Evolutionary conservation across 331 rosid species (phyloP).

Genomic region (Quercus phellos): DNA sequence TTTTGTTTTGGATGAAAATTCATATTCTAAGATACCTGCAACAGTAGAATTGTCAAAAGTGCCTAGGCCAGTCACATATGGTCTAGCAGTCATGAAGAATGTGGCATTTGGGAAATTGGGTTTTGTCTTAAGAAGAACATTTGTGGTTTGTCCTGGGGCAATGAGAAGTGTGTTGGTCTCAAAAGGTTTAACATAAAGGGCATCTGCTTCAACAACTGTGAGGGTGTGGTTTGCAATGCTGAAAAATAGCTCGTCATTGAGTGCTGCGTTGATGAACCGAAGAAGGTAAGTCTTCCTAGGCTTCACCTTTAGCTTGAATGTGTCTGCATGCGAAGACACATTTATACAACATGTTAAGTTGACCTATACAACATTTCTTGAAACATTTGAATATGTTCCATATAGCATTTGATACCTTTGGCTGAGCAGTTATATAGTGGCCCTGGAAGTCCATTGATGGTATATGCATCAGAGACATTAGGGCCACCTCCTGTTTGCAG

Average conservation of each 20-base stretch:
- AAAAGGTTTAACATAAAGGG: slow-evolving; percentile 42
- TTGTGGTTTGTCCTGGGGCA: slow-evolving; percentile 40
- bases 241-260: slow-evolving; percentile 41
- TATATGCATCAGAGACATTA: slow-evolving; percentile 60
- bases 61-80: slow-evolving; percentile 35
- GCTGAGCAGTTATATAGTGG: slow-evolving; percentile 55
- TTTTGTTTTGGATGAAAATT: slow-evolving; percentile 4
- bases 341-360: neutral
- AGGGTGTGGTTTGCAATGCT: slow-evolving; percentile 38
- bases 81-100: slow-evolving; percentile 37
- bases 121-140: slow-evolving; percentile 39
- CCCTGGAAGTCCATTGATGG: slow-evolving; percentile 61
- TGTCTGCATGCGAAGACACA: slow-evolving; percentile 13
- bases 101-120: slow-evolving; percentile 31
- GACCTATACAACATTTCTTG: neutral
- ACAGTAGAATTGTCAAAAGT: slow-evolving; percentile 40
- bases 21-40: slow-evolving; percentile 26
- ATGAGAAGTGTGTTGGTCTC: slow-evolving; percentile 27
- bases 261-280: slow-evolving; percentile 32
- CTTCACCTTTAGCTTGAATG: slow-evolving; percentile 35
- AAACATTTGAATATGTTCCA: neutral
- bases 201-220: slow-evolving; percentile 39
- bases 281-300: slow-evolving; percentile 31
- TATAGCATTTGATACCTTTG: slow-evolving; percentile 28
- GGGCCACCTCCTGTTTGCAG: slow-evolving; percentile 56